Evolutionary conservation across 179 eudicot genomes (phyloP).

Genomic region (Patellifolia procumbens): DNA sequence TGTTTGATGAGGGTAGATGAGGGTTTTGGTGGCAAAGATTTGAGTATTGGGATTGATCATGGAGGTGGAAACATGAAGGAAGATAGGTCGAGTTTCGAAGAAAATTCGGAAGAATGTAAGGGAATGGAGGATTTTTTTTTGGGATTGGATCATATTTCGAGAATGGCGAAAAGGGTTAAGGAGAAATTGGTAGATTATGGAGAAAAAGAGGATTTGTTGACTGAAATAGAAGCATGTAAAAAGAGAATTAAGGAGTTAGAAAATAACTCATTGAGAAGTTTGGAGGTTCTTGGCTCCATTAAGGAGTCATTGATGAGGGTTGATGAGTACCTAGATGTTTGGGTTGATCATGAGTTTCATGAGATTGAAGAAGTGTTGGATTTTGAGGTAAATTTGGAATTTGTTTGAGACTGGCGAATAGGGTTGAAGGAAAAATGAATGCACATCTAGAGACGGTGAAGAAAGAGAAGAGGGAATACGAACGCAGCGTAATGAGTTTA

Average conservation of each 20-base stretch:
- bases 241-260: conserved; percentile 13
- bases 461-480: conserved; percentile 59
- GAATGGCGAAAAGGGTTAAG: conserved; percentile 33
- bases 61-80: conserved; percentile 19
- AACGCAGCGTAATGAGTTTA: conserved; percentile 60
- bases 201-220: conserved; percentile 32
- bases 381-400: conserved; percentile 25
- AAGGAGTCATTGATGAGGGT: conserved; percentile 35
- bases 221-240: conserved; percentile 19
- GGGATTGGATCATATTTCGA: conserved; percentile 33
- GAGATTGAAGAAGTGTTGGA: conserved; percentile 20
- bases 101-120: conserved; percentile 14
- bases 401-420: conserved; percentile 26
- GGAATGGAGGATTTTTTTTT: conserved; percentile 13
- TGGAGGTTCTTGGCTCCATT: conserved; percentile 24
- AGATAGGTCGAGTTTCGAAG: conserved; percentile 18
- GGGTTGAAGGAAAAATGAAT: conserved; percentile 34
- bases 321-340: conserved; percentile 23
- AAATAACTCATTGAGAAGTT: background rate
- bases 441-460: conserved; percentile 40
- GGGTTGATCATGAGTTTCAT: conserved; percentile 24
- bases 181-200: conserved; percentile 32
- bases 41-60: conserved; percentile 17
- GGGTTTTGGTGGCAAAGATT: conserved; percentile 24
- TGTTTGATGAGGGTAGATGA: conserved; percentile 36